Evolutionary conservation across 805 yeast species (phyloP), one percentile per base, ranked within the genome.

Genomic region (Tetrapisispora namnaoensis): DNA sequence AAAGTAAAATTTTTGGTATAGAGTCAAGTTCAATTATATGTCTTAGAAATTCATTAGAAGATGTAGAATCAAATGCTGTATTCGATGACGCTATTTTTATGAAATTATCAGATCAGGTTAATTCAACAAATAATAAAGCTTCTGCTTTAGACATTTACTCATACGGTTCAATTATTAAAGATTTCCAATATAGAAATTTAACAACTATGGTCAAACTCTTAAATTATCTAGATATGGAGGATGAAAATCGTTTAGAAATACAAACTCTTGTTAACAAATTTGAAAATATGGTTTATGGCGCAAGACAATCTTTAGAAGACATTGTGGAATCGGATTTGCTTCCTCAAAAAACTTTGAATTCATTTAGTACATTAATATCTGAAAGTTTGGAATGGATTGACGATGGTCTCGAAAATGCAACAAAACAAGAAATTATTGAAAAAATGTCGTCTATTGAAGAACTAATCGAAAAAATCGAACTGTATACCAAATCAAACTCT

Each of bases 311-410:
- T 47, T 58, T 86, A 20, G 83, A 78, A n/a, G 79, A 79, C 28
- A 74, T 75, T 38, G 77, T 74, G 22, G 75, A 73, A 5, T 49
- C 53, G 0, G 64, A 63, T 14, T 74, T 70, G 41, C 69, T 75
- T 0, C 77, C 79, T 10, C 58, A 63, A 7, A 58, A 61, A 0
- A 66, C 70, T 35, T 51, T 78, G 3, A 72, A 69, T 4, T 55
- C 62, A 27, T 65, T 74, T 11, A 53, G 68, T 1, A 49, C 55
- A 0, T 53, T 69, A 7, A 76, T 83, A 3, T 47, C 69, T n/a
- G 80, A 77, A 10, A 66, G 71, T 24, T 67, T 85, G 42, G 91
- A 83, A 50, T 87, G 95, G 95, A 68, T 88, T 36, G 95, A 87
- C 45, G 79, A 77, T 56, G 89, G 81, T 17, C 74, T 86, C 37